Base-by-base conservation (phyloP, 1,284 basidiomycete species). In the Rhizoctonia solani region DNA sequence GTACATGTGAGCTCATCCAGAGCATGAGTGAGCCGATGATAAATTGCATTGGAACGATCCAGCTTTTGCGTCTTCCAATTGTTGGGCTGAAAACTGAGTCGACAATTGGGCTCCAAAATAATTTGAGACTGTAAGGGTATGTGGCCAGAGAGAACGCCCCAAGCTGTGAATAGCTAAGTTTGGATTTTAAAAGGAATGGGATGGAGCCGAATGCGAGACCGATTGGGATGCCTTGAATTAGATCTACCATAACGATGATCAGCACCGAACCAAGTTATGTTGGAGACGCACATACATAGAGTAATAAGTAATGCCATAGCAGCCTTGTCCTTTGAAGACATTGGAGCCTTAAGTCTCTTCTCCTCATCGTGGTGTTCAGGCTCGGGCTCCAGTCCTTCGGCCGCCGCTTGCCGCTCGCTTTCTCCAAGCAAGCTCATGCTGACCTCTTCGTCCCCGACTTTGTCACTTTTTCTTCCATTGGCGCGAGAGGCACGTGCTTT, bases 41-140 rank as follows among this genome's bases (percentile, higher is more conserved):
- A 30, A 89, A 77, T 78, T 99, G 97, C 81, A 99, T 96, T 49
- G 97, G 97, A 69, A 99, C 90, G 74, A 99, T 98, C 97, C 97
- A 99, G 69, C 92, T 95, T 79, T 98, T 99, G 71, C 97, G 84
- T 63, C 97, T 86, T 19, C 97, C 97, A 69, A 95, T 75, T 54
- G 85, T 86, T 47, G 86, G 81, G 72, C 92, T 83, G 76, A 92
- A 99, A 71, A 90, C 81, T 2, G 95, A 92, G 76, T 99, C 97
- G 68, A 99, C 94, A 71, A 99, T 91, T 47, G 97, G 97, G 25
- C 94, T 96, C 96, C 97, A 99, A 70, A 99, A 79, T 66, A 99
- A 81, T 79, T 99, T 99, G 74, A 99, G 86, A 37, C 93, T 96
- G 80, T 99, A 99, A 8, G 97, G 97, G 81, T 98, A 99, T 69